phyloP scores from a whole-genome alignment of 164 flowering plant species.

The Houttuynia cordata region DNA sequence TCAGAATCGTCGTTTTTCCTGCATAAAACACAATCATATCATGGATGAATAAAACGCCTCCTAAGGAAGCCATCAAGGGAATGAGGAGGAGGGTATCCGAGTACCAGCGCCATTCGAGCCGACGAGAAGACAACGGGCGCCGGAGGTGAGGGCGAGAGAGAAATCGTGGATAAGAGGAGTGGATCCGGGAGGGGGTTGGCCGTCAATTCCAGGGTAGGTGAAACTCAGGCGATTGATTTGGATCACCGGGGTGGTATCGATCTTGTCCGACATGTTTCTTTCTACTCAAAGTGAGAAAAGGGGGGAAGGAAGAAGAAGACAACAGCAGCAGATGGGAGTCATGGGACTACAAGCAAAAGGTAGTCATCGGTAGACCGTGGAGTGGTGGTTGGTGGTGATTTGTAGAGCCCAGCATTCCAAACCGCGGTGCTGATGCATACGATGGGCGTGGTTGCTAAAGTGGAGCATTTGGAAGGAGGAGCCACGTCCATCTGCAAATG shows the following conservation, averaged over 20 bases:
- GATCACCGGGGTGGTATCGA: slow-evolving; percentile 14
- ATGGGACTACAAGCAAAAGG: too few species aligned
- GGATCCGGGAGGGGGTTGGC: slow-evolving; percentile 88
- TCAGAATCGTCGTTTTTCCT: slow-evolving; percentile 97
- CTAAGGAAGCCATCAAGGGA: not conserved
- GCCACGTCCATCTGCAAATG: too few species aligned
- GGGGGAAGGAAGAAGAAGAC: not conserved
- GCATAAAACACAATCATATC: not conserved
- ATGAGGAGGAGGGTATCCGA: not conserved
- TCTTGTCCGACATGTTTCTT: slow-evolving; percentile 2
- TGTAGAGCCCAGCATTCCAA: too few species aligned
- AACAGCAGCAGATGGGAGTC: too few species aligned
- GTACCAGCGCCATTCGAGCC: slow-evolving; percentile 97
- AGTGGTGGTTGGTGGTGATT: too few species aligned
- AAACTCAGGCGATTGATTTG: slow-evolving; percentile 62
- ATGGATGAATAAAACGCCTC: not conserved
- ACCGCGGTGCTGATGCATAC: too few species aligned
- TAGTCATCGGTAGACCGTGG: too few species aligned
- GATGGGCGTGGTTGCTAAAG: too few species aligned
- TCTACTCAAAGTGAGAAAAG: not conserved
- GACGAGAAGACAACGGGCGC: slow-evolving; percentile 86
- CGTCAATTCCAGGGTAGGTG: slow-evolving; percentile 95
- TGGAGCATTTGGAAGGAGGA: too few species aligned
- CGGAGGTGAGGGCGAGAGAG: slow-evolving; percentile 48
- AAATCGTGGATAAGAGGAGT: slow-evolving; percentile 63